phyloP scores from a whole-genome alignment of 176 grass and related monocot genomes.

The Oryza coarctata region DNA sequence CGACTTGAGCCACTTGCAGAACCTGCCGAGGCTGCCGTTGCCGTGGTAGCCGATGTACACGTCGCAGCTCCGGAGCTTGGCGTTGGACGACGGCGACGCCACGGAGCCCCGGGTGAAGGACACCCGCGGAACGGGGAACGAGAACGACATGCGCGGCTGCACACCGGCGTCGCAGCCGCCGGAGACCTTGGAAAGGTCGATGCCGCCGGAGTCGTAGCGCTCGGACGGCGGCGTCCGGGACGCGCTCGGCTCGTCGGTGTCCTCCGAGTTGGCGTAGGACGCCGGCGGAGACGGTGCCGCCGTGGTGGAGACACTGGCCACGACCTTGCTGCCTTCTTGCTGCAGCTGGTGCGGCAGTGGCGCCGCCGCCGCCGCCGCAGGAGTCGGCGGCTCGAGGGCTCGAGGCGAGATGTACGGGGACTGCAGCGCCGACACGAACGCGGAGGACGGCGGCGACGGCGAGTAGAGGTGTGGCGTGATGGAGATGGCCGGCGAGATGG shows the following conservation, averaged over 20 bases:
- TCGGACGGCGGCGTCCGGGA: conserved; percentile 85
- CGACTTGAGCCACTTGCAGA: conserved; percentile 95
- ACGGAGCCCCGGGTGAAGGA: conserved; percentile 75
- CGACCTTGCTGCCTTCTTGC: conserved; percentile 26
- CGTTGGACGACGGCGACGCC: conserved; percentile 76
- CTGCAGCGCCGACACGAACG: conserved; percentile 93
- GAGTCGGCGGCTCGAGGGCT: conserved; percentile 48
- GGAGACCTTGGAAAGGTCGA: conserved; percentile 77
- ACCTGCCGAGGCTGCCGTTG: conserved; percentile 71
- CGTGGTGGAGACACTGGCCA: conserved; percentile 36
- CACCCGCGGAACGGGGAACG: conserved; percentile 86
- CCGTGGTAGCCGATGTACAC: conserved; percentile 96
- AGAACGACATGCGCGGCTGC: conserved; percentile 74
- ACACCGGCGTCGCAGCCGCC: conserved; percentile 32
- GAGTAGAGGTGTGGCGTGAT: conserved; percentile 88
- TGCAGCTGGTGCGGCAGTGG: conserved; percentile 10
- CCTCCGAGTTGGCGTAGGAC: conserved; percentile 77
- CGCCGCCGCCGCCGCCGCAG: background rate
- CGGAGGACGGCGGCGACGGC: conserved; percentile 87
- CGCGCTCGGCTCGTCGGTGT: conserved; percentile 72
- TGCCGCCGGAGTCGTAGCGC: conserved; percentile 63
- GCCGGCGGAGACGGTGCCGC: conserved; percentile 55
- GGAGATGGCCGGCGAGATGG: conserved; percentile 88
- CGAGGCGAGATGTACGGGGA: conserved; percentile 97
- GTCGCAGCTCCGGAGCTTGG: conserved; percentile 89